Conservation (phyloP, 2,329 filamentous ascomycete genomes). For the Huntiella decipiens region DNA sequence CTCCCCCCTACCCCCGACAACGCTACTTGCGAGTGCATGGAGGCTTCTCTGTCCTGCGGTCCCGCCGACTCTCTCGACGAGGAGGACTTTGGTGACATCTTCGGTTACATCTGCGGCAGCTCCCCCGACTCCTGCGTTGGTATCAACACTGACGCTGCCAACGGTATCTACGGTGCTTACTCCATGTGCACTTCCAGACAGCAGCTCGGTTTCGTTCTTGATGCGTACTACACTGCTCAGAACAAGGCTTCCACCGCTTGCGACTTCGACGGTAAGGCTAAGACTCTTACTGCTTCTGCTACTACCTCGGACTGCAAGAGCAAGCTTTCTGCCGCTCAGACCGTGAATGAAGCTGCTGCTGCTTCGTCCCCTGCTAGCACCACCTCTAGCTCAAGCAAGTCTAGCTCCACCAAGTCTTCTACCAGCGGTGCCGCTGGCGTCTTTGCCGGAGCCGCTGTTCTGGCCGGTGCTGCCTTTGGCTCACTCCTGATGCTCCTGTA, state of each 20-base stretch:
- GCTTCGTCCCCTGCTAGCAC: conserved; percentile 13
- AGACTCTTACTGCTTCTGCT: conserved; percentile 28
- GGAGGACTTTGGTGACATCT: conserved; percentile 47
- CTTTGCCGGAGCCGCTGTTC: conserved; percentile 5
- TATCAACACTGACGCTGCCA: conserved; percentile 47
- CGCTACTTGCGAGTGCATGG: conserved; percentile 73
- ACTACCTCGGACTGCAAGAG: conserved; percentile 34
- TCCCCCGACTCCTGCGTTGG: conserved; percentile 40
- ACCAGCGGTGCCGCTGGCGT: conserved; percentile 1
- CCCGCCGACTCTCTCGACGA: conserved; percentile 37
- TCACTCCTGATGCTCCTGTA: conserved; percentile 7
- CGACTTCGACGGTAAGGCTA: conserved; percentile 50
- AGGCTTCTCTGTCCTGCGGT: conserved; percentile 50
- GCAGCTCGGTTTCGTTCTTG: conserved; percentile 55
- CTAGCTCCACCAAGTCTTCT: conserved; percentile 2
- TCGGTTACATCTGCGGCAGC: conserved; percentile 52
- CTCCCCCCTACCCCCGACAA: conserved; percentile 72
- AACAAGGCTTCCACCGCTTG: conserved; percentile 40
- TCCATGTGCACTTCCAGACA: conserved; percentile 54
- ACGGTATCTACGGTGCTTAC: conserved; percentile 56
- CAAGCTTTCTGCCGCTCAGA: conserved; percentile 44
- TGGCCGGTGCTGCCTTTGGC: conserved; percentile 1
- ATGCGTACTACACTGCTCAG: conserved; percentile 49
- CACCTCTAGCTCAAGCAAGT: conserved; percentile 2
- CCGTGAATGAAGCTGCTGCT: conserved; percentile 28